A percentile compares a stretch with the other conserved stretches of the same genome.
Evolutionary conservation across 305 asterid species (phyloP).

Genomic region (Fraxinus velutina): DNA sequence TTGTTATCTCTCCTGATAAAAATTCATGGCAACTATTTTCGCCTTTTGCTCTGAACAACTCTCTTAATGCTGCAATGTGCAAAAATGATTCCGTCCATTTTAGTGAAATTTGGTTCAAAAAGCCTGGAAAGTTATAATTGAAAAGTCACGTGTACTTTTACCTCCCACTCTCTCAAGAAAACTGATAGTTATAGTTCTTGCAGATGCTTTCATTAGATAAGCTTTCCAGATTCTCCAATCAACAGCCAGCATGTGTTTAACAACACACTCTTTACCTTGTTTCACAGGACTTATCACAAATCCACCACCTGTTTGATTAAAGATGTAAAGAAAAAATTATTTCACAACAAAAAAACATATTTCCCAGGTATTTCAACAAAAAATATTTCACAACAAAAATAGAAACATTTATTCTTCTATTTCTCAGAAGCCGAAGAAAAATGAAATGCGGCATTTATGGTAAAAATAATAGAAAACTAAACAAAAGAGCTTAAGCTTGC

Average conservation of each 20-base stretch:
- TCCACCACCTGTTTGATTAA: constrained; percentile 64
- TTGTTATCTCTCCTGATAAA: constrained; percentile 39
- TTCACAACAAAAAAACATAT: not conserved
- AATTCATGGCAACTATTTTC: constrained; percentile 42
- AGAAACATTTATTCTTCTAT: not conserved
- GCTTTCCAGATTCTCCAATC: constrained; percentile 85
- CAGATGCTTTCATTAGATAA: constrained; percentile 47
- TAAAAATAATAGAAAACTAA: not conserved
- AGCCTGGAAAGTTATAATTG: not conserved
- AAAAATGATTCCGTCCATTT: not conserved
- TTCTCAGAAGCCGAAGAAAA: not conserved
- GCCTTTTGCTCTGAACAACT: constrained; percentile 54
- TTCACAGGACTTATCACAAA: constrained; percentile 64
- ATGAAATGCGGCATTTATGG: not conserved
- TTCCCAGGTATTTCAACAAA: not conserved
- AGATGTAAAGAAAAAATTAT: not conserved
- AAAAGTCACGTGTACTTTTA: constrained; percentile 1
- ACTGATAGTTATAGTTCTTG: constrained; percentile 63
- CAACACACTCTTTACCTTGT: constrained; percentile 60
- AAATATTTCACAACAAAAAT: not conserved
- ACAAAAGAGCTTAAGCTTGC: not conserved
- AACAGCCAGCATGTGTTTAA: constrained; percentile 74
- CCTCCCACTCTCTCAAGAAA: constrained; percentile 78
- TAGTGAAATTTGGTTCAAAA: not conserved
- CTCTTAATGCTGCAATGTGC: constrained; percentile 62